Evolutionary conservation across 371 early-diverging fungal species (phyloP).

Genomic region (Mortierella sp.): DNA sequence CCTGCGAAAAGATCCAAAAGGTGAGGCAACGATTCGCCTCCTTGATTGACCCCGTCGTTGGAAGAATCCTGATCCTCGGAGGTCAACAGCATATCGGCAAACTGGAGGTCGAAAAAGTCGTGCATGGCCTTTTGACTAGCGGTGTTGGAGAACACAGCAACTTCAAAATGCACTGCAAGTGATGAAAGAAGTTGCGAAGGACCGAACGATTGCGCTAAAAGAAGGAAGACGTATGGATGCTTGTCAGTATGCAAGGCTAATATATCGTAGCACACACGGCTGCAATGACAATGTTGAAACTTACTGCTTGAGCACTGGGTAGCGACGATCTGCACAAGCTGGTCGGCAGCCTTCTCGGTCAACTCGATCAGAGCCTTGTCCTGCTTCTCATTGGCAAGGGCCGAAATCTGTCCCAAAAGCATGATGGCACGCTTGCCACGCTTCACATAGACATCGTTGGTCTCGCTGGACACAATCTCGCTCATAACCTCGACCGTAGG

Average conservation of each 20-base stretch:
- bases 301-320: slow-evolving; percentile 52
- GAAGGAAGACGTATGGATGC: neutral
- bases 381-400: slow-evolving; percentile 35
- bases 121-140: slow-evolving; percentile 53
- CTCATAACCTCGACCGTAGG: slow-evolving; percentile 34
- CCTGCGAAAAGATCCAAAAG: slow-evolving; percentile 52
- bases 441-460: slow-evolving; percentile 36
- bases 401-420: slow-evolving; percentile 32
- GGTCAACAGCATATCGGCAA: slow-evolving; percentile 49
- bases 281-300: slow-evolving; percentile 4
- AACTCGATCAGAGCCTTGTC: slow-evolving; percentile 22
- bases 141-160: slow-evolving; percentile 57
- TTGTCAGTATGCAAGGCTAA: neutral
- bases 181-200: slow-evolving; percentile 55
- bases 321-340: slow-evolving; percentile 52
- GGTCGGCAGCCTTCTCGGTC: slow-evolving; percentile 45
- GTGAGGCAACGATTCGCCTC: slow-evolving; percentile 37
- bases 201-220: slow-evolving; percentile 50
- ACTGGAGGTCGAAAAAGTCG: slow-evolving; percentile 50
- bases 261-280: neutral
- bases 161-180: slow-evolving; percentile 59
- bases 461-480: slow-evolving; percentile 29
- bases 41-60: neutral
- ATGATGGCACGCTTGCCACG: slow-evolving; percentile 42
- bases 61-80: slow-evolving; percentile 33